phyloP scores from a whole-genome alignment of 176 grass and related monocot species.

The Triticum monococcum region DNA sequence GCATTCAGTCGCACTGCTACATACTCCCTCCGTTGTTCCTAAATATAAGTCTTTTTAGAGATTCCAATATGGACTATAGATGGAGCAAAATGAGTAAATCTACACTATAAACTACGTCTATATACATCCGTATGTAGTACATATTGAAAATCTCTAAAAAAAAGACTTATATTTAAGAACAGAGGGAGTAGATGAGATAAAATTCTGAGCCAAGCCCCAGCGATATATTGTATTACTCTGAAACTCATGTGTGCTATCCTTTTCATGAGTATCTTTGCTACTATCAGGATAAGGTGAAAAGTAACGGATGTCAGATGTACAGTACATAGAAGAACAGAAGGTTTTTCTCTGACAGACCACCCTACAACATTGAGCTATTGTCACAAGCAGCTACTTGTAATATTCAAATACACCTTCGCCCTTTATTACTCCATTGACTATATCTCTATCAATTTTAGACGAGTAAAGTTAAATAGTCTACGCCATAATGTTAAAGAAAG shows the following conservation, averaged over 20 bases:
- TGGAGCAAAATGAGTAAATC: no score
- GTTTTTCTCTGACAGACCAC: background rate
- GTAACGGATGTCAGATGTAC: background rate
- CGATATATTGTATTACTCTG: background rate
- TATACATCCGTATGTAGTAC: no score
- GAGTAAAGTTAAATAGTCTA: background rate
- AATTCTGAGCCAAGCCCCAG: background rate
- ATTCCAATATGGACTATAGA: no score
- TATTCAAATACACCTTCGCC: background rate
- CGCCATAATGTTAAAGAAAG: background rate
- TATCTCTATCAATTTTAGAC: background rate
- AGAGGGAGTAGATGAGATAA: background rate
- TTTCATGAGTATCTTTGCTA: background rate
- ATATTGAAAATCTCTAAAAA: no score
- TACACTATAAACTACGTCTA: no score
- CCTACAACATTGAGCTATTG: background rate
- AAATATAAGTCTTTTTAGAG: no score
- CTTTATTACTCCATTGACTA: conserved; percentile 25
- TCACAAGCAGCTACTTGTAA: background rate
- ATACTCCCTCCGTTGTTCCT: no score
- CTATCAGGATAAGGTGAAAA: background rate
- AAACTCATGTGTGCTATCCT: background rate
- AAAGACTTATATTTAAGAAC: no score
- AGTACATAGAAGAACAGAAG: background rate
- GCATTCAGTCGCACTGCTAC: background rate